Evolutionary conservation across 2,329 filamentous ascomycete species (phyloP), one percentile per base, ranked within the genome.

Genomic region (Magnaporthales sp.): DNA sequence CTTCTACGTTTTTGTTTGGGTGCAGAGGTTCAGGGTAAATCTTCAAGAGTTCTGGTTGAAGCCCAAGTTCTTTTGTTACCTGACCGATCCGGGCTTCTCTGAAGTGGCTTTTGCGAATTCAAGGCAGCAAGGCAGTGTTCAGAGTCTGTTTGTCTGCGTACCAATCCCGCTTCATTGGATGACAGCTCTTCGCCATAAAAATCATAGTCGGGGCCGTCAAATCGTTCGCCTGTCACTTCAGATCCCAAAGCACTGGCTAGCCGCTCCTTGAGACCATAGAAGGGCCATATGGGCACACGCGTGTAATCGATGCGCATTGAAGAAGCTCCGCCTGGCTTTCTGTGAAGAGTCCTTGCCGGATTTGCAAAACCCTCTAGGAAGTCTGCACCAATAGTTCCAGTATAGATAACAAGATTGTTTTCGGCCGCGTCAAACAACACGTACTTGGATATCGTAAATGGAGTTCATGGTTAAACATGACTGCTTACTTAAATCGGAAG

Each of bases 191-290:
- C n/a, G 26, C 19, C 58, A 22, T 56, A 68, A 38, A 68, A 73
- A 54, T 69, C 66, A 30, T 60, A 65, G 19, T 29, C 29, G 13
- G 27, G 11, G 19, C 29, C 63, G 6, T 72, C 68, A 26, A 75
- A 75, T 9, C 68, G 61, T 2, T 77, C 72, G 27, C 83, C 83
- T 4, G 84, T 80, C 13, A 86, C 70, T 4, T 85, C 83, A 24
- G 75, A 73, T 9, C 84, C 84, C 0, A 87, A 74, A 2, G 82
- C 84, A 69, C 79, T 79, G 56, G 82, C 83, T 0, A 87, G 76
- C 6, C 84, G 80, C 72, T 86, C 84, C 68, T 81, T 81, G 8
- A 87, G 77, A 3, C 84, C 84, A 0, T 84, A 71, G 7, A 86
- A 77, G 0, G 85, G 85, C 83, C 83, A 86, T 29, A 83, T 77